Evolutionary conservation across 202 grass and related monocot species (phyloP).

Genomic region (Schoenoplectus triqueter): DNA sequence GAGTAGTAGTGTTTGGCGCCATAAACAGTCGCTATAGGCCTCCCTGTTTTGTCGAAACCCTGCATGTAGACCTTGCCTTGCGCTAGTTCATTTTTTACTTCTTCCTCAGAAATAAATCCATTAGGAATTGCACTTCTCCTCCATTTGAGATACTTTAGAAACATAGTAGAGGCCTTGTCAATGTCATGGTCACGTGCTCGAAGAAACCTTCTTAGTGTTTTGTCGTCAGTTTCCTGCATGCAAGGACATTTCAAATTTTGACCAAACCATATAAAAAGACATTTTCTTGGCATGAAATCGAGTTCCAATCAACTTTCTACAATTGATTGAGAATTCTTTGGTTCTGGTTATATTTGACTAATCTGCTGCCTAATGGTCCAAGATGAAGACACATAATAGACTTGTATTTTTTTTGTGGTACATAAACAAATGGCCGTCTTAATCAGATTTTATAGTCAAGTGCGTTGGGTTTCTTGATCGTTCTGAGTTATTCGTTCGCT

Average conservation of each 20-base stretch:
- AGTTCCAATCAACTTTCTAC: too few species aligned
- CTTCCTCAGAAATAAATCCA: slow-evolving; percentile 48
- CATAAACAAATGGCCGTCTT: background rate
- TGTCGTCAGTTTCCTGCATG: slow-evolving; percentile 63
- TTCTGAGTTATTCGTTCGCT: background rate
- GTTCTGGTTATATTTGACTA: slow-evolving; percentile 4
- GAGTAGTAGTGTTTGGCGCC: slow-evolving; percentile 53
- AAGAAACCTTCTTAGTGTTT: slow-evolving; percentile 58
- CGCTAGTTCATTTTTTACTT: slow-evolving; percentile 53
- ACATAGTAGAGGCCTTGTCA: slow-evolving; percentile 57
- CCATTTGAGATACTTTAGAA: slow-evolving; percentile 71
- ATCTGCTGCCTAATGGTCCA: background rate
- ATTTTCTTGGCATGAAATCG: too few species aligned
- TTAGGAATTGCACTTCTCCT: slow-evolving; percentile 53
- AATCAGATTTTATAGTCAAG: background rate
- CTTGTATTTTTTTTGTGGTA: background rate
- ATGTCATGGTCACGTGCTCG: slow-evolving; percentile 59
- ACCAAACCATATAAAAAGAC: too few species aligned
- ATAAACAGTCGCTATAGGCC: slow-evolving; percentile 51
- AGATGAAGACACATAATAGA: background rate
- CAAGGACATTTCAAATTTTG: background rate
- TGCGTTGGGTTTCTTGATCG: background rate
- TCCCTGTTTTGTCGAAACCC: slow-evolving; percentile 54
- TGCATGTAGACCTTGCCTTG: slow-evolving; percentile 62
- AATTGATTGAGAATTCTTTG: background rate